Percentiles rank a stretch among this genome's conserved stretches.
Evolutionary conservation across 139 green algal genomes (phyloP).

Genomic region (Bryopsis sp.): DNA sequence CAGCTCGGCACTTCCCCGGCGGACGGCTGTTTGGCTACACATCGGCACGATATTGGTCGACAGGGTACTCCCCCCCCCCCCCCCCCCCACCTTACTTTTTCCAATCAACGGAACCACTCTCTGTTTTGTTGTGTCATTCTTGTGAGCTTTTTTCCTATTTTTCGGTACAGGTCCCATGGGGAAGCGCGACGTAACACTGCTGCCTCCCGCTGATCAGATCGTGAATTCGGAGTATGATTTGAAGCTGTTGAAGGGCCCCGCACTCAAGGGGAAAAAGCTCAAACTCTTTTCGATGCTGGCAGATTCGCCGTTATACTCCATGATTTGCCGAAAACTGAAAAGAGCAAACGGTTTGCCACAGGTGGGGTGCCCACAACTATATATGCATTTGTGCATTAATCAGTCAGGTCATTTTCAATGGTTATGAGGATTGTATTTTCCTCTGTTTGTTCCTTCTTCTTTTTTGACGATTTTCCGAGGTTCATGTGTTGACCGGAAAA

Average conservation of each 20-base stretch:
- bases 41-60: no score
- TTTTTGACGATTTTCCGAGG: neutral
- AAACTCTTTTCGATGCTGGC: neutral
- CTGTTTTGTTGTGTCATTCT: no score
- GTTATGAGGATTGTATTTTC: neutral
- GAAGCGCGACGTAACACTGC: no score
- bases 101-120: no score
- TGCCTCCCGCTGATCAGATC: neutral
- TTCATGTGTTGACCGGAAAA: slow-evolving; percentile 3
- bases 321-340: neutral
- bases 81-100: no score
- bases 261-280: neutral
- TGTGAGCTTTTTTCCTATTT: no score
- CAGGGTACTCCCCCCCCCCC: no score
- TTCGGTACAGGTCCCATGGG: no score
- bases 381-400: neutral
- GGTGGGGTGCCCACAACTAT: neutral
- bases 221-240: neutral
- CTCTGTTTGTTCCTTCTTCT: neutral
- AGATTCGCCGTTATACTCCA: neutral
- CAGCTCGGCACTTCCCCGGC: no score
- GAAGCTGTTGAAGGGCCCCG: neutral
- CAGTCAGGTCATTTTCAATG: neutral
- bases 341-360: neutral
- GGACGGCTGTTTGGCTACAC: no score